Base-by-base conservation (phyloP, 129 eudicot genomes). In the Lactuca saligna region DNA sequence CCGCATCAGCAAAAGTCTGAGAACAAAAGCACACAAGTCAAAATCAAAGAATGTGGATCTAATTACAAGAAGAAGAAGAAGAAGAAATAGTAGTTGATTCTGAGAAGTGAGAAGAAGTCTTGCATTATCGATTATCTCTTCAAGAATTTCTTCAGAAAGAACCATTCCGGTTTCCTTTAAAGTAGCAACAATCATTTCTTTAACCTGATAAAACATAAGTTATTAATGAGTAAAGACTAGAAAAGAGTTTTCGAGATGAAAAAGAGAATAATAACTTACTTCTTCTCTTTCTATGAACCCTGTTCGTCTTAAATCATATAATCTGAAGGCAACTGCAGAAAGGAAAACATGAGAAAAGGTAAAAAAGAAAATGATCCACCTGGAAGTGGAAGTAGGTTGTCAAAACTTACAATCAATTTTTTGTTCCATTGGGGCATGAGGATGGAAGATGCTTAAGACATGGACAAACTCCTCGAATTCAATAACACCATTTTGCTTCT, bases 271-370 rank as follows among this genome's bases (percentile, higher is more conserved):
- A 50, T 34, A 0, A 49, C 80, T 79, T 59, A 82, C 84, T 73
- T 75, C 84, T 75, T 78, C 91, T 32, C 85, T 74, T 72, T 85
- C 91, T 37, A 85, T 85, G 78, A 13, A 85, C 46, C 91, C 87
- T 11, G 91, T 85, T 76, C 60, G 73, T 62, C 91, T 73, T 68
- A 85, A 70, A 80, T 85, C 87, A 71, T 85, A 85, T 69, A 85
- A 61, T 73, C 86, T 85, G 58, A 85, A 85, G 41, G 84, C 71
- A 64, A 72, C 82, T 82, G 80, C 72, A 33, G 35, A 72, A 66
- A 57, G 34, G 15, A 56, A 62, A 78, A 58, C 25, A 50, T 51
- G 17, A 59, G 56, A 50, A 60, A 51, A 48, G 14, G 32, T 73
- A 17, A 58, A 48, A 4, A 13, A 42, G 31, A 61, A 51, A 69